Evolutionary conservation across 2,329 filamentous ascomycete genomes (phyloP).

Genomic region (Sclerotinia borealis): DNA sequence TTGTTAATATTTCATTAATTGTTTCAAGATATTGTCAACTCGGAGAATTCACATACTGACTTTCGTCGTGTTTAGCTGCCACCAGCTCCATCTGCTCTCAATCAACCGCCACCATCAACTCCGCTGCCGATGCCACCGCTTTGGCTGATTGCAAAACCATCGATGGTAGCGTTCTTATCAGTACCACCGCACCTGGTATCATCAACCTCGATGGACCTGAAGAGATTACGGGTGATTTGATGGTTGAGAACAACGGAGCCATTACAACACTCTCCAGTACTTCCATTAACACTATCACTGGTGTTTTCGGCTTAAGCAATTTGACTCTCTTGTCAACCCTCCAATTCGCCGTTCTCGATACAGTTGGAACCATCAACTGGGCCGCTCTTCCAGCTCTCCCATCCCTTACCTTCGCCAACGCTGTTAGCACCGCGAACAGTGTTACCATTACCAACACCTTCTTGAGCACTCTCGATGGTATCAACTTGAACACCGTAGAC

Average conservation of each 20-base stretch:
- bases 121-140: constrained; percentile 28
- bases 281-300: constrained; percentile 59
- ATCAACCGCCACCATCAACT: constrained; percentile 30
- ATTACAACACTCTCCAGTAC: constrained; percentile 58
- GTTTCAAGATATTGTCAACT: neutral
- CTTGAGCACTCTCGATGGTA: constrained; percentile 70
- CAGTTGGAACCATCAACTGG: constrained; percentile 64
- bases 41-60: neutral
- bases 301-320: constrained; percentile 62
- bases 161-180: constrained; percentile 32
- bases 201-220: constrained; percentile 57
- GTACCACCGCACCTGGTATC: constrained; percentile 24
- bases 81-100: constrained; percentile 24
- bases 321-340: constrained; percentile 65
- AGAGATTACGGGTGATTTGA: constrained; percentile 51
- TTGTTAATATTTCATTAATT: neutral
- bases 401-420: constrained; percentile 49
- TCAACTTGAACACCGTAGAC: constrained; percentile 69
- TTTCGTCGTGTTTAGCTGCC: neutral
- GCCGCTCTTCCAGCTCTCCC: constrained; percentile 61
- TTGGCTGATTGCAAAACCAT: constrained; percentile 29
- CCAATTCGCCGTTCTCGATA: constrained; percentile 57
- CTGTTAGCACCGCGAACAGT: constrained; percentile 59
- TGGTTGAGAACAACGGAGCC: constrained; percentile 53
- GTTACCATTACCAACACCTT: constrained; percentile 82